Evolutionary conservation across 2,329 filamentous ascomycete species (phyloP).

Genomic region (Clonostachys rosea): DNA sequence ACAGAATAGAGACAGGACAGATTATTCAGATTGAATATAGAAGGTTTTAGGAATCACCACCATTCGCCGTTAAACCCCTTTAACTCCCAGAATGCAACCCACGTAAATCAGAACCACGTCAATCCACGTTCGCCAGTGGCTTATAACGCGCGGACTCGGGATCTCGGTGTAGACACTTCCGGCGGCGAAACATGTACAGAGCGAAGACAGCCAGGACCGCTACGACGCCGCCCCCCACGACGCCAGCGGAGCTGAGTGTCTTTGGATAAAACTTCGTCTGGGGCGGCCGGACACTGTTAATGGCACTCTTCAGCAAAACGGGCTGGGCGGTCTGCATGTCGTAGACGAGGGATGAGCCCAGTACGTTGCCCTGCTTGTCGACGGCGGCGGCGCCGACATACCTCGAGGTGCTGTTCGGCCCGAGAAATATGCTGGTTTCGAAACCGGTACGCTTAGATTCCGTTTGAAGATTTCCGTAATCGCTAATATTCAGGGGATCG

Average conservation of each 20-base stretch:
- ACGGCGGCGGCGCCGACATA: slow-evolving; percentile 17
- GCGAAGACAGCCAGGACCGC: not conserved
- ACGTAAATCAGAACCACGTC: no score
- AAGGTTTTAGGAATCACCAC: no score
- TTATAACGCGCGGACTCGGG: not conserved
- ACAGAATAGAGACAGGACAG: no score
- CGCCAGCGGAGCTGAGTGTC: not conserved
- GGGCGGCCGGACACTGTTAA: slow-evolving; percentile 6
- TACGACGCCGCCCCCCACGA: not conserved
- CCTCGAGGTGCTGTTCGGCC: slow-evolving; percentile 5
- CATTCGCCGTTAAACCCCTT: no score
- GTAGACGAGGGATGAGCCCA: slow-evolving; percentile 16
- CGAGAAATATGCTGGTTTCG: slow-evolving; percentile 14
- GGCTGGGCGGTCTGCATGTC: slow-evolving; percentile 16
- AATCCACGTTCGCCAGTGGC: not conserved
- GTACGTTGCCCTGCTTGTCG: slow-evolving; percentile 11
- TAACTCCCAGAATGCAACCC: no score
- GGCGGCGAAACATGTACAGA: not conserved
- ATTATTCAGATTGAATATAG: no score
- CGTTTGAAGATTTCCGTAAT: slow-evolving; percentile 13
- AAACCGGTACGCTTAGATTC: slow-evolving; percentile 16
- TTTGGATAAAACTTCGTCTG: not conserved
- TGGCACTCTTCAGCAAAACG: slow-evolving; percentile 11
- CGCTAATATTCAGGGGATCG: slow-evolving; percentile 9
- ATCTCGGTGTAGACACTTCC: not conserved